Evolutionary conservation across 352 stramenopile genomes (phyloP).

Genomic region (Phytophthora podocarpi): DNA sequence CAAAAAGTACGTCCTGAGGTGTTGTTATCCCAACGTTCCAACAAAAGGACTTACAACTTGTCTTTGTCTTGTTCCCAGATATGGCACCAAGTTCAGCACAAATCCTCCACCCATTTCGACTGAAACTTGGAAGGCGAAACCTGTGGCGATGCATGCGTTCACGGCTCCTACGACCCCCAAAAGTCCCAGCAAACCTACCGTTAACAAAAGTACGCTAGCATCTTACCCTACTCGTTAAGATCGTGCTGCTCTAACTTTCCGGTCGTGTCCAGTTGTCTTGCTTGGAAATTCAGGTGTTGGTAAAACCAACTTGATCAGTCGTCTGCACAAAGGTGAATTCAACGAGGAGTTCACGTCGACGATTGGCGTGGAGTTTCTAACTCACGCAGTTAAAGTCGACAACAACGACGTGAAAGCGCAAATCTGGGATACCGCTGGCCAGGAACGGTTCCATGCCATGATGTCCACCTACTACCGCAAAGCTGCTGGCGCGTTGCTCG

Average conservation of each 20-base stretch:
- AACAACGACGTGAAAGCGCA: constrained; percentile 78
- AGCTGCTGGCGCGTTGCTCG: constrained; percentile 70
- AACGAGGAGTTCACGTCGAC: constrained; percentile 84
- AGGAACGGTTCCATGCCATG: constrained; percentile 89
- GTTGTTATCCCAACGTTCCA: background rate
- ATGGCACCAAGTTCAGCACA: constrained; percentile 57
- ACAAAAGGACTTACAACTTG: too few relatives aligned
- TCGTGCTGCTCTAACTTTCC: constrained; percentile 2
- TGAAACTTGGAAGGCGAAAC: constrained; percentile 40
- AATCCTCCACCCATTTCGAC: constrained; percentile 54
- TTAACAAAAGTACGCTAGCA: constrained; percentile 77
- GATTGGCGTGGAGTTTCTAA: constrained; percentile 90
- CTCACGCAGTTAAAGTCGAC: constrained; percentile 75
- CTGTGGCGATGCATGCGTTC: constrained; percentile 12
- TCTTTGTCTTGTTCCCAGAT: constrained; percentile 38
- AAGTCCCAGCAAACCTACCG: constrained; percentile 43
- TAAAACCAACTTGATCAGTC: constrained; percentile 86
- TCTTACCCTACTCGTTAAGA: too few relatives aligned
- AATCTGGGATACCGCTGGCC: constrained; percentile 90
- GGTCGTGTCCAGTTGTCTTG: constrained; percentile 60
- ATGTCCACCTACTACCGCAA: constrained; percentile 91
- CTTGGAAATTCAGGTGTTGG: constrained; percentile 86
- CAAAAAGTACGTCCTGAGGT: constrained; percentile 77
- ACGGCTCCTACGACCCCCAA: constrained; percentile 30
- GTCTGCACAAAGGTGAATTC: constrained; percentile 85